Evolutionary conservation across 2,329 filamentous ascomycete species (phyloP).

Genomic region (Neocatenulostroma microsporum): DNA sequence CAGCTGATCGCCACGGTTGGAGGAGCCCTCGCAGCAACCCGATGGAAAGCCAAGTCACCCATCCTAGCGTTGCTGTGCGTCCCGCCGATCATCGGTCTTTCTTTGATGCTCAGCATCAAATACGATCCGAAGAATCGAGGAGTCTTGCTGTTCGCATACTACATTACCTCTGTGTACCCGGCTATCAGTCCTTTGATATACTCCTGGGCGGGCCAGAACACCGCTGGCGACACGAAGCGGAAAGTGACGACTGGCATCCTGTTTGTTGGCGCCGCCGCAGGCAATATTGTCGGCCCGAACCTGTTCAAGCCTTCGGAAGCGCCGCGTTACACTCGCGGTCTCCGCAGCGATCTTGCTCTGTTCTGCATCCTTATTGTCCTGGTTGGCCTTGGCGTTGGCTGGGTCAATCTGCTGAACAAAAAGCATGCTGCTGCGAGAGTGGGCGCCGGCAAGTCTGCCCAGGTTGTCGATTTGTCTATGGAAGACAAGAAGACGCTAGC

Average conservation of each 20-base stretch:
- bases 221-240: slow-evolving; percentile 62
- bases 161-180: slow-evolving; percentile 53
- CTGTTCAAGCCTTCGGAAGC: slow-evolving; percentile 56
- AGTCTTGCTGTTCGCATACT: slow-evolving; percentile 50
- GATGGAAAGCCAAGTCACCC: slow-evolving; percentile 49
- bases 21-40: slow-evolving; percentile 49
- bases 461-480: slow-evolving; percentile 54
- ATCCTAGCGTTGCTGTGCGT: slow-evolving; percentile 49
- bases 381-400: slow-evolving; percentile 38
- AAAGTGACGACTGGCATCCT: slow-evolving; percentile 58
- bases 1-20: slow-evolving; percentile 54
- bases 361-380: slow-evolving; percentile 53
- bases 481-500: slow-evolving; percentile 40
- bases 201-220: slow-evolving; percentile 55
- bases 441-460: slow-evolving; percentile 51
- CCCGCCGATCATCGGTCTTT: slow-evolving; percentile 50
- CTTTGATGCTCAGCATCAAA: slow-evolving; percentile 46
- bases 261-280: slow-evolving; percentile 57
- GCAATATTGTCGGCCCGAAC: slow-evolving; percentile 59
- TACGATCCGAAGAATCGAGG: slow-evolving; percentile 42
- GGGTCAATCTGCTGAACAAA: slow-evolving; percentile 48
- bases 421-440: slow-evolving; percentile 49
- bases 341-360: slow-evolving; percentile 53
- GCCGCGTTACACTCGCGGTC: slow-evolving; percentile 50
- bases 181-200: slow-evolving; percentile 55